Evolutionary conservation across 306 rosid genomes (phyloP), one percentile per base, ranked within the genome.

Genomic region (Citrullus colocynthis): DNA sequence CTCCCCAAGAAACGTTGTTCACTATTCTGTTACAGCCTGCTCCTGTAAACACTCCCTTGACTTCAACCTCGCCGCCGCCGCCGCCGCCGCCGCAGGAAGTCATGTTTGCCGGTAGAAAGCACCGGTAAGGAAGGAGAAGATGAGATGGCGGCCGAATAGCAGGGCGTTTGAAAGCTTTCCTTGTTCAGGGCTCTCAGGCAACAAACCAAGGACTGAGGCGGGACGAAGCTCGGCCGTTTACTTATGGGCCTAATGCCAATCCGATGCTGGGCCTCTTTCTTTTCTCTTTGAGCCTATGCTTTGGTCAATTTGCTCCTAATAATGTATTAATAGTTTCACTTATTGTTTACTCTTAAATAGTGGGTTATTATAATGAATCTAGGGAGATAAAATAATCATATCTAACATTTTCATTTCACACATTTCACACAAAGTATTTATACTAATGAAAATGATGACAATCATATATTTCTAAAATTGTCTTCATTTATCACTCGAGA

Each of bases 11-110:
- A 28, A 90, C 93, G 82, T 95, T 95, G 88, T 92, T 92, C 52
- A 92, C 97, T 77, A 92, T 80, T 80, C 93, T 85, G 88, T 95
- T 95, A 82, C 99, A 95, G 6, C 97, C 97, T 45, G 97, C 96
- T 84, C 97, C 99, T 48, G 92, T 87, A 57, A 95, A 95, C 55
- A 86, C 85, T 70, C 81, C 75, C 75, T 92, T 89, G 41, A 86
- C 96, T 80, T 85, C 93, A 28, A 78, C 82, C 7, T 70, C 83
- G 18, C 14, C 73, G 30, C 59, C 70, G 45, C 28, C 28, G 28
- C 28, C 28, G 28, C 28, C 28, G 28, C 75, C 54, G 8, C 42
- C 55, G 6, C 42, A 56, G 36, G 44, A 57, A 4, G 77, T 76
- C 95, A 87, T 87, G 52, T 6, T 83, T 36, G 30, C 41, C 5